Conservation (phyloP, 2,329 filamentous ascomycete genomes). For the Cryphonectria japonica region DNA sequence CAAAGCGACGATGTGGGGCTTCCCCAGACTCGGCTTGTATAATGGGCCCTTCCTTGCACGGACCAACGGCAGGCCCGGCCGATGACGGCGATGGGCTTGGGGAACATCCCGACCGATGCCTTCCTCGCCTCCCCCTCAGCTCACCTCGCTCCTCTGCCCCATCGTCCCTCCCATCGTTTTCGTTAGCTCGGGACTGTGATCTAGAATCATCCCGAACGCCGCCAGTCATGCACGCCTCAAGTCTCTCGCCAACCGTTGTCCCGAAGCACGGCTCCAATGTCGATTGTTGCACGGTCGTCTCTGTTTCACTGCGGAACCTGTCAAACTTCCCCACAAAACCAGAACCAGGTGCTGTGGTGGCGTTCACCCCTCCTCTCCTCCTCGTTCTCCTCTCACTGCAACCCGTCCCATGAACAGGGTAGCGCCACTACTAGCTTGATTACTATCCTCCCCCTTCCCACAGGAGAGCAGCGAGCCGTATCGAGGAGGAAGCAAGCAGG, state of each 20-base stretch:
- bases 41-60: not conserved
- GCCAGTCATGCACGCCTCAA: not conserved
- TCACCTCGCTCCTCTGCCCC: not conserved
- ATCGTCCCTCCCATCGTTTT: not conserved
- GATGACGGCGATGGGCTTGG: conserved; percentile 4
- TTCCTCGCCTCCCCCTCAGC: not conserved
- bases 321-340: conserved; percentile 24
- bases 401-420: not conserved
- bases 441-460: not conserved
- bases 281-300: conserved; percentile 6
- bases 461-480: no score
- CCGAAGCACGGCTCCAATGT: not conserved
- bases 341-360: conserved; percentile 9
- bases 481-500: not conserved
- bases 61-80: not conserved
- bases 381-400: not conserved
- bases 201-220: not conserved
- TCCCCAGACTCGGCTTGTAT: not conserved
- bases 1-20: not conserved
- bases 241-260: not conserved
- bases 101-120: not conserved
- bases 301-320: conserved; percentile 21
- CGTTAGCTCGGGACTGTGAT: not conserved
- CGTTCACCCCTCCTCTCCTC: not conserved
- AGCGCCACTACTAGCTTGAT: not conserved